These are phyloP conservation scores for Colletotrichum eremochloae DNA, from an alignment of 2,329 filamentous ascomycete species.

Conservation along the genomic window DNA sequence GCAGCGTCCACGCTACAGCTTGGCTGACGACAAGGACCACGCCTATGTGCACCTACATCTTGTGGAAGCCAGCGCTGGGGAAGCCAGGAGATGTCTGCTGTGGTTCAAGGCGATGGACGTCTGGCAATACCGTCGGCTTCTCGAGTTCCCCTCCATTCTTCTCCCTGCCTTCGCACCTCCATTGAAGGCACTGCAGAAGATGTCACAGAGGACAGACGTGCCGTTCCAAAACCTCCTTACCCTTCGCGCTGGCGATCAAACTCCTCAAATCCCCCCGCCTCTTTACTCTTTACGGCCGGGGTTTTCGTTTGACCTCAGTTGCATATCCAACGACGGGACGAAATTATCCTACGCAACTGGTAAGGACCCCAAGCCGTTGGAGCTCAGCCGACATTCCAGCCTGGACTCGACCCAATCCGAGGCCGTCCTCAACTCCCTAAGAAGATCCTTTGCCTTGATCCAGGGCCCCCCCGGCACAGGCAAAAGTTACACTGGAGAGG, in stretches of 20 bases:
- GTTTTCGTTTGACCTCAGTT: constrained; percentile 64
- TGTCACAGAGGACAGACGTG: constrained; percentile 58
- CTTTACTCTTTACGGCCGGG: constrained; percentile 61
- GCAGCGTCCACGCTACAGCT: constrained; percentile 41
- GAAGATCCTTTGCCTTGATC: constrained; percentile 69
- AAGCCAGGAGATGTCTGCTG: constrained; percentile 46
- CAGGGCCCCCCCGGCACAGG: constrained; percentile 81
- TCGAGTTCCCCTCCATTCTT: constrained; percentile 74
- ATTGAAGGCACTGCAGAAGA: constrained; percentile 67
- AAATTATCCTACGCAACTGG: constrained; percentile 44
- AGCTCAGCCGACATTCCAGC: constrained; percentile 52
- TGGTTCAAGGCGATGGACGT: constrained; percentile 48
- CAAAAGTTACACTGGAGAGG: constrained; percentile 72
- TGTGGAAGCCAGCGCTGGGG: constrained; percentile 43
- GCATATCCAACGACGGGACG: constrained; percentile 46
- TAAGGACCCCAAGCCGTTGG: constrained; percentile 40
- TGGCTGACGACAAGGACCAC: constrained; percentile 49
- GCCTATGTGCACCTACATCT: constrained; percentile 52
- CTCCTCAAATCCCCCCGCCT: constrained; percentile 55
- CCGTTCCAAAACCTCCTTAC: constrained; percentile 65
- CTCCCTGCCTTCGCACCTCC: constrained; percentile 70
- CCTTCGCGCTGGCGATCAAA: constrained; percentile 44
- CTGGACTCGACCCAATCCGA: constrained; percentile 66
- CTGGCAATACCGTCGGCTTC: constrained; percentile 51
- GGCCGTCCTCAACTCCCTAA: constrained; percentile 67